These are phyloP conservation scores for Zizania palustris DNA, from an alignment of 202 grass and related monocot genomes.

Conservation along the genomic window DNA sequence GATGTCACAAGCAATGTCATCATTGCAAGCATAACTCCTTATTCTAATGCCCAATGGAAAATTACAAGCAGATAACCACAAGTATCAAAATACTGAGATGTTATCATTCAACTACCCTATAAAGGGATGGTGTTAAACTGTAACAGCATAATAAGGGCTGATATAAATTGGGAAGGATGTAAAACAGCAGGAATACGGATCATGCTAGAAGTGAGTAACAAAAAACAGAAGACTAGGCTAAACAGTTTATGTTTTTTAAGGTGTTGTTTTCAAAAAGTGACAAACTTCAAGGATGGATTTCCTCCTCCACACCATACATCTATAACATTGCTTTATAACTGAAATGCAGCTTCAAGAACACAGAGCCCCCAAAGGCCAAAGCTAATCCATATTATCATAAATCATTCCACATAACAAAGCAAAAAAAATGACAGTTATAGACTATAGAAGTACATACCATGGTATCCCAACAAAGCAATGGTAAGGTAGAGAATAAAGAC, in stretches of 20 bases:
- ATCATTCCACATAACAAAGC: background rate
- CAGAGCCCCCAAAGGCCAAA: background rate
- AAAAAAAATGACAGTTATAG: background rate
- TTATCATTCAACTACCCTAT: conserved; percentile 2
- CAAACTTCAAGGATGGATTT: background rate
- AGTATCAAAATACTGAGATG: background rate
- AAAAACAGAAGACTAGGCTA: background rate
- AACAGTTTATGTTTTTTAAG: background rate
- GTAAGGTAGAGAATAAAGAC: background rate
- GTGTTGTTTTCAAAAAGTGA: background rate
- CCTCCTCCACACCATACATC: background rate
- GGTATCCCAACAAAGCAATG: conserved; percentile 23
- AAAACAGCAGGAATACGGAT: background rate
- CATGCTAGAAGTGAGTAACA: background rate
- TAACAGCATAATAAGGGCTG: background rate
- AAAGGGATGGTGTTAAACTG: background rate
- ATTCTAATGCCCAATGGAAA: background rate
- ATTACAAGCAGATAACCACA: background rate
- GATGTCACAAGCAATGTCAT: conserved; percentile 13
- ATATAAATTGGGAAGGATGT: conserved; percentile 11
- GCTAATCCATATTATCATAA: background rate
- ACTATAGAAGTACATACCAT: conserved; percentile 4
- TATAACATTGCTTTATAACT: background rate
- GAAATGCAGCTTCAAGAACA: conserved; percentile 4
- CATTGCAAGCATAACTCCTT: background rate